These are phyloP conservation scores for Xanthoconium purpureum DNA, from an alignment of 768 basidiomycete genomes.

Conservation along the genomic window DNA sequence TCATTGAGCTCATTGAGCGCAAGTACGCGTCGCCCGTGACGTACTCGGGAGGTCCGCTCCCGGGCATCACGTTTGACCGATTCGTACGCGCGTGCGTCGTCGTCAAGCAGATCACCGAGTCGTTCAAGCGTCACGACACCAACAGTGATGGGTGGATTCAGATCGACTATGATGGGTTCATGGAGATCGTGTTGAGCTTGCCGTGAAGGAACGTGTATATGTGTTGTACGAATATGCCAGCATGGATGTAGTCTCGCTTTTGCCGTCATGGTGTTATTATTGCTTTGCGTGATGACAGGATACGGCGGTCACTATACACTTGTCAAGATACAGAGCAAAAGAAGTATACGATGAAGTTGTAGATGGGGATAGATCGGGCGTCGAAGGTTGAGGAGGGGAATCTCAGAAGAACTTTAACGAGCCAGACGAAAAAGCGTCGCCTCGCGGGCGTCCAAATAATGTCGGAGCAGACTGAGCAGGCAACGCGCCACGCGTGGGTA, in stretches of 20 bases:
- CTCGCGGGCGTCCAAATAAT: slow-evolving; percentile 30
- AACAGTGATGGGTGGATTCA: slow-evolving; percentile 56
- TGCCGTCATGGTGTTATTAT: not conserved
- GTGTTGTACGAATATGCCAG: slow-evolving; percentile 11
- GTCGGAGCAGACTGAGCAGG: slow-evolving; percentile 24
- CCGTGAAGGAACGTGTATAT: slow-evolving; percentile 21
- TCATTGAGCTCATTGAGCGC: slow-evolving; percentile 63
- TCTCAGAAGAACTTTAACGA: slow-evolving; percentile 18
- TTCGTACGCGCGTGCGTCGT: slow-evolving; percentile 86
- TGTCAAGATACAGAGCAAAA: not conserved
- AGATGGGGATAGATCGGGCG: not conserved
- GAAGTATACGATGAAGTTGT: not conserved
- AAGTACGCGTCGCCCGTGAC: slow-evolving; percentile 62
- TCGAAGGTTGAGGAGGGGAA: too few species aligned
- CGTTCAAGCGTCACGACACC: slow-evolving; percentile 63
- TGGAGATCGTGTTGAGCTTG: slow-evolving; percentile 46
- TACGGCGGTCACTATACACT: not conserved
- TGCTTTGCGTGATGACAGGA: not conserved
- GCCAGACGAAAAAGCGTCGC: slow-evolving; percentile 30
- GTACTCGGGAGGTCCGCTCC: slow-evolving; percentile 32
- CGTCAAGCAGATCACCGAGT: slow-evolving; percentile 72
- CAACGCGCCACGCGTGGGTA: slow-evolving; percentile 23
- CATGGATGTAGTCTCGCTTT: not conserved
- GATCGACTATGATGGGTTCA: slow-evolving; percentile 54
- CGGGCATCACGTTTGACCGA: slow-evolving; percentile 80